These are phyloP conservation scores for Cyclostephanos tholiformis DNA, from an alignment of 108 stramenopile genomes.

Conservation along the genomic window DNA sequence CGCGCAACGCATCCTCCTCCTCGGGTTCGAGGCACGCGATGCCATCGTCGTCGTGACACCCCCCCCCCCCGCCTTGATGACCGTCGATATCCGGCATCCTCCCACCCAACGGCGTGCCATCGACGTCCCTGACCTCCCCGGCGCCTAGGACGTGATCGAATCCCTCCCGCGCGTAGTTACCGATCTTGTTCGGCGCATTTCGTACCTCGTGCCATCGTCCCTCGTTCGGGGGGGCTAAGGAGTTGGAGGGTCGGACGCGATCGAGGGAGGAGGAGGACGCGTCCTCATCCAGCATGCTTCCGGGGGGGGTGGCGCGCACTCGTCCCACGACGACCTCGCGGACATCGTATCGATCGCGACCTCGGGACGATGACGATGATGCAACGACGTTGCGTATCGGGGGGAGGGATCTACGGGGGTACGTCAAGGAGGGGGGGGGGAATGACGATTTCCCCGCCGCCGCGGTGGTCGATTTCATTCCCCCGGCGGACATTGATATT, in stretches of 20 bases:
- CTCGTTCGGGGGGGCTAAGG: too few species aligned
- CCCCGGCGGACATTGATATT: too few species aligned
- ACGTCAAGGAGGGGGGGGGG: too few species aligned
- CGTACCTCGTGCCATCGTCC: constrained; percentile 25
- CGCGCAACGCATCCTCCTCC: constrained; percentile 55
- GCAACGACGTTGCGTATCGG: too few species aligned
- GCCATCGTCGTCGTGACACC: neutral
- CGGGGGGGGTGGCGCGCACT: constrained; percentile 45
- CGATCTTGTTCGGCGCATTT: constrained; percentile 14
- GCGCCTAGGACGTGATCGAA: constrained; percentile 80
- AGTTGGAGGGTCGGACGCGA: too few species aligned
- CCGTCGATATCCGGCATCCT: constrained; percentile 29
- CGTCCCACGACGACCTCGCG: constrained; percentile 13
- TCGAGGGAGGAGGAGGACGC: neutral
- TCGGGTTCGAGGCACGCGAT: constrained; percentile 21
- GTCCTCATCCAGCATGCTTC: constrained; percentile 16
- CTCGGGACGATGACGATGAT: too few species aligned
- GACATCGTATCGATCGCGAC: too few species aligned
- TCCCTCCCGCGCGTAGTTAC: constrained; percentile 59
- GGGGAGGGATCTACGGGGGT: too few species aligned
- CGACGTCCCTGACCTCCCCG: constrained; percentile 52
- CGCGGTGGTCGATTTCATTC: too few species aligned
- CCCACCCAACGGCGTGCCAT: constrained; percentile 42
- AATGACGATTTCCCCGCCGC: too few species aligned
- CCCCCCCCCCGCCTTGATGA: neutral